phyloP scores from a whole-genome alignment of 1,284 basidiomycete species.

The Moesziomyces aphidis region DNA sequence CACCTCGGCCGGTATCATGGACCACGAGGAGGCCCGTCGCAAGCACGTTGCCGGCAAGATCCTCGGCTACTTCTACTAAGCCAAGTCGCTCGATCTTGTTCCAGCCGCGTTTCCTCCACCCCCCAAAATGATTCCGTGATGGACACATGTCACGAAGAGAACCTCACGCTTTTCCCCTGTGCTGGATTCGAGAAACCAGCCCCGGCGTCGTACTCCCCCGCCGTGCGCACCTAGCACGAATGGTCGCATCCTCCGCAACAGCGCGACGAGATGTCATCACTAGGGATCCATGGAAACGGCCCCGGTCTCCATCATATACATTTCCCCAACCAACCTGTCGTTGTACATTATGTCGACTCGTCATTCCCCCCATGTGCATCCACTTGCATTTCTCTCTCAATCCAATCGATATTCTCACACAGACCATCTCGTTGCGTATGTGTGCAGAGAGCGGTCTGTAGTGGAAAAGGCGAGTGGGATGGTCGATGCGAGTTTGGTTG shows the following conservation, averaged over 20 bases:
- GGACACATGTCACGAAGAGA: conserved; percentile 13
- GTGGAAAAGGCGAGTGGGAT: neutral
- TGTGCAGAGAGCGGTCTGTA: neutral
- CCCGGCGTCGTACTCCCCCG: conserved; percentile 43
- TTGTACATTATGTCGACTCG: conserved; percentile 36
- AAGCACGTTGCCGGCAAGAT: conserved; percentile 95
- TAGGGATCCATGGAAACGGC: conserved; percentile 45
- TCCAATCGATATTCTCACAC: conserved; percentile 3
- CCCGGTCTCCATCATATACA: conserved; percentile 7
- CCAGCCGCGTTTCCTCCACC: neutral
- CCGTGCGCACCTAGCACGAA: conserved; percentile 8
- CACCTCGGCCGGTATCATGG: conserved; percentile 97
- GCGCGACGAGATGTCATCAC: conserved; percentile 3
- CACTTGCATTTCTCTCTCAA: conserved; percentile 1
- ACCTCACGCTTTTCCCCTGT: conserved; percentile 3
- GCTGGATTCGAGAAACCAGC: conserved; percentile 13
- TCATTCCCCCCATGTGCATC: conserved; percentile 5
- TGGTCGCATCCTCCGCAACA: neutral
- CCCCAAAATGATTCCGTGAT: conserved; percentile 25
- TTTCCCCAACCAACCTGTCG: conserved; percentile 8
- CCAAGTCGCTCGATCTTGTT: neutral
- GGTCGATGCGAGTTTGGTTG: neutral
- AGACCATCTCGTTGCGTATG: neutral
- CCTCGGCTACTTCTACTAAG: conserved; percentile 68
- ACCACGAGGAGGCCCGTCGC: conserved; percentile 98